Conservation (phyloP, 192 early-diverging fungal species). For the Funneliformis geosporum region DNA sequence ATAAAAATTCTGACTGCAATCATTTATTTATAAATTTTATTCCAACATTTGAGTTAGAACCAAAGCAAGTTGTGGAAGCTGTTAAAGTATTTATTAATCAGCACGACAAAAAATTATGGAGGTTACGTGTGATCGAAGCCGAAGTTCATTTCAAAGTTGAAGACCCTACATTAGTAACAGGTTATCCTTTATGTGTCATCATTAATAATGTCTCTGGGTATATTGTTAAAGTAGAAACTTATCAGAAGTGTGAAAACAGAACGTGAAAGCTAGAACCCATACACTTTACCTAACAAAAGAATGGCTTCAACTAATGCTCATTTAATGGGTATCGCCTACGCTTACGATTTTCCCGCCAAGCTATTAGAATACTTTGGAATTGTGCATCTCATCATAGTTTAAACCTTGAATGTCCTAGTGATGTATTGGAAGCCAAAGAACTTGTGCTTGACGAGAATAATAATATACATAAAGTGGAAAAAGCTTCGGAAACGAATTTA, state of each 20-base stretch:
- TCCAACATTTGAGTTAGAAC: constrained; percentile 90
- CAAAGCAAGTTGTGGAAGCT: constrained; percentile 77
- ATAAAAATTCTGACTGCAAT: constrained; percentile 99
- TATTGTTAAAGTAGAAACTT: no score
- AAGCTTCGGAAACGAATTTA: constrained; percentile 86
- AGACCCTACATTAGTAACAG: no score
- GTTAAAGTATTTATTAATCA: constrained; percentile 89
- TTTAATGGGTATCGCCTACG: constrained; percentile 95
- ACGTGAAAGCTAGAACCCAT: no score
- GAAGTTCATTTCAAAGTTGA: no score
- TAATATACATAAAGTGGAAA: constrained; percentile 72
- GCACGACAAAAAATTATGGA: constrained; percentile 93
- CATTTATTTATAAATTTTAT: constrained; percentile 99
- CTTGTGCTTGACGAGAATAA: constrained; percentile 85
- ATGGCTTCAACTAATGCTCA: constrained; percentile 97
- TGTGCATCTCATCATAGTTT: constrained; percentile 49
- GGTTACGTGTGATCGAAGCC: no score
- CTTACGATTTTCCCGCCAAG: constrained; percentile 97
- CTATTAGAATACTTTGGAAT: constrained; percentile 80
- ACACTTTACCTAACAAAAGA: no score
- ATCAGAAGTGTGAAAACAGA: no score
- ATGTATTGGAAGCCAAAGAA: constrained; percentile 79
- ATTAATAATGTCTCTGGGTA: no score
- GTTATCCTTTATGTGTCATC: no score
- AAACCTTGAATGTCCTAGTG: constrained; percentile 55